These are phyloP conservation scores for Erodium texanum DNA, from an alignment of 441 rosid species.

Conservation along the genomic window DNA sequence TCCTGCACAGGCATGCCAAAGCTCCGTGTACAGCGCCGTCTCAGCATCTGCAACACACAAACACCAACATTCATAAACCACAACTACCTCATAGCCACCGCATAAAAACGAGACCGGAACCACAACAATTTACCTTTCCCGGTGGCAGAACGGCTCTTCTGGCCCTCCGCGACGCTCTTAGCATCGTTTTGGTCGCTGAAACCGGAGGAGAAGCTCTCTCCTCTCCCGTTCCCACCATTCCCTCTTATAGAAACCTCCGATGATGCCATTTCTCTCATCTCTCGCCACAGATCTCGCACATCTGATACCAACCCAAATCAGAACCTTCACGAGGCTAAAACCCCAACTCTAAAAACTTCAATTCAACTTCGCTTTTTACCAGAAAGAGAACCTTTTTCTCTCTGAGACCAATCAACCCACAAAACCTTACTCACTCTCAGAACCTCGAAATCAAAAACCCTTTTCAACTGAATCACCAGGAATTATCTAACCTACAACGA, in stretches of 20 bases:
- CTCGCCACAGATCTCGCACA: conserved; percentile 61
- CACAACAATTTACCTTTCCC: conserved; percentile 26
- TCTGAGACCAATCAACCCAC: not conserved
- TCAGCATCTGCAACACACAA: conserved; percentile 50
- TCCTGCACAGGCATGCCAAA: conserved; percentile 99
- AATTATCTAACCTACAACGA: not conserved
- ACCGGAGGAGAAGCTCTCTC: conserved; percentile 45
- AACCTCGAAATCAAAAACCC: not conserved
- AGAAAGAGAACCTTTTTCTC: not conserved
- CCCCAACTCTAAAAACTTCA: conserved; percentile 15
- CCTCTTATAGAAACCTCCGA: conserved; percentile 47
- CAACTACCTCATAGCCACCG: no score
- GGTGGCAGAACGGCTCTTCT: conserved; percentile 28
- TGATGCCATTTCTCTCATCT: conserved; percentile 34
- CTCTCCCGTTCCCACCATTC: conserved; percentile 39
- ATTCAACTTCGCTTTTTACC: conserved; percentile 6
- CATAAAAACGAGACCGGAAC: not conserved
- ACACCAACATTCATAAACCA: no score
- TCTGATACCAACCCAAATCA: conserved; percentile 19
- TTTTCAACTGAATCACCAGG: not conserved
- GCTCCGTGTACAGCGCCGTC: conserved; percentile 72
- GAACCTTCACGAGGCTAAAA: no score
- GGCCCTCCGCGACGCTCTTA: conserved; percentile 41
- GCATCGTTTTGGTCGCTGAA: conserved; percentile 30
- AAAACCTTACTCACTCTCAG: not conserved